Percentiles rank a stretch among this genome's conserved stretches.
Evolutionary conservation across 2,329 filamentous ascomycete species (phyloP).

Genomic region (Colletotrichum filicis): DNA sequence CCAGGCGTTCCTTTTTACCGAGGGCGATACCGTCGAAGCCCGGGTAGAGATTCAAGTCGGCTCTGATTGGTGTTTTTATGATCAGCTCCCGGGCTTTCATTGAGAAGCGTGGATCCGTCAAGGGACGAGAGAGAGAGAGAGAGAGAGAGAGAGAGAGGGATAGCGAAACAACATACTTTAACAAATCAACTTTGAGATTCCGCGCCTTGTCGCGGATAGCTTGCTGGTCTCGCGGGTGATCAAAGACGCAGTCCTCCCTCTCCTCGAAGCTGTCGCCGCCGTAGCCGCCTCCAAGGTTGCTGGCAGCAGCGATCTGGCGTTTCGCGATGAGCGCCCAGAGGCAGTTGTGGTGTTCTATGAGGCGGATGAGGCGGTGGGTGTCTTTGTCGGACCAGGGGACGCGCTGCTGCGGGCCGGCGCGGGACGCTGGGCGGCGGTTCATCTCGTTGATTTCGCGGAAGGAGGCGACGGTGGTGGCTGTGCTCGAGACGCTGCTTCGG

Average conservation of each 20-base stretch:
- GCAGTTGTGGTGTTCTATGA: slow-evolving; percentile 51
- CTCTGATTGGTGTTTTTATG: not conserved
- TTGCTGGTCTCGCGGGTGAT: slow-evolving; percentile 61
- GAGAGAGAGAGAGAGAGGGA: not conserved
- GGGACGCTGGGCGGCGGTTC: slow-evolving; percentile 18
- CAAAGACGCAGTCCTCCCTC: slow-evolving; percentile 49
- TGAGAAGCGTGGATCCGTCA: too few species aligned
- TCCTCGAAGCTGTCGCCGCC: slow-evolving; percentile 4
- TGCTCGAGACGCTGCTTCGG: slow-evolving; percentile 39
- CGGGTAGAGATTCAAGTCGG: slow-evolving; percentile 55
- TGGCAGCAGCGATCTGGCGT: slow-evolving; percentile 32
- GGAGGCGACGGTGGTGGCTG: slow-evolving; percentile 44
- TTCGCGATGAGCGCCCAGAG: slow-evolving; percentile 51
- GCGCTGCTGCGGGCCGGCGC: slow-evolving; percentile 40
- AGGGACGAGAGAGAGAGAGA: too few species aligned
- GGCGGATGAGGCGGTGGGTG: slow-evolving; percentile 51
- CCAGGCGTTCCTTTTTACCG: slow-evolving; percentile 59
- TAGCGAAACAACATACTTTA: slow-evolving; percentile 48
- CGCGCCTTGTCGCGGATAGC: slow-evolving; percentile 69
- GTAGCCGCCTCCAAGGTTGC: not conserved
- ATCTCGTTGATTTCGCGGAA: slow-evolving; percentile 21
- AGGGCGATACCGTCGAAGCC: slow-evolving; percentile 63
- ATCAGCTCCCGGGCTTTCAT: too few species aligned
- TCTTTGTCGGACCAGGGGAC: slow-evolving; percentile 57
- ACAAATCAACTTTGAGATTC: slow-evolving; percentile 63